A percentile compares a stretch with the other conserved stretches of the same genome.
Conservation (phyloP, 371 early-diverging fungal genomes). For the Agmasoma carcini region DNA sequence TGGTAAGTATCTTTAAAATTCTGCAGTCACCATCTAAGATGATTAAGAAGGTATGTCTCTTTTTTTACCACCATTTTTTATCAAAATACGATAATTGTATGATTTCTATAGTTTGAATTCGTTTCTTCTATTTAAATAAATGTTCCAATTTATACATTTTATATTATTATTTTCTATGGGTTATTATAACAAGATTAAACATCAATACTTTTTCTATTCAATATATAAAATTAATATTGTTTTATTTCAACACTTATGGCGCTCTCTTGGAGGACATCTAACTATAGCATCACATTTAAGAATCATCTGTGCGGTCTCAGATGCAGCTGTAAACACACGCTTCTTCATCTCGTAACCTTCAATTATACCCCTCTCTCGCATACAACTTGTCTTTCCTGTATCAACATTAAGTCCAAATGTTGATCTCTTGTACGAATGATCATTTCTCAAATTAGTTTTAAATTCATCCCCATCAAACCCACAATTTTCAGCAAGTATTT, state of each 20-base stretch:
- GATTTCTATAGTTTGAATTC: too few relatives aligned
- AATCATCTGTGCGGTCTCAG: slow-evolving; percentile 95
- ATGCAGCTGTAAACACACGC: slow-evolving; percentile 79
- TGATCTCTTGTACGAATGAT: slow-evolving; percentile 67
- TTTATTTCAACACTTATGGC: slow-evolving; percentile 47
- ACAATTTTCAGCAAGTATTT: slow-evolving; percentile 90
- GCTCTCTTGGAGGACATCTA: slow-evolving; percentile 70
- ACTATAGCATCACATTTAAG: slow-evolving; percentile 94
- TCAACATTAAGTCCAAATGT: slow-evolving; percentile 62
- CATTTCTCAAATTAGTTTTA: slow-evolving; percentile 71
- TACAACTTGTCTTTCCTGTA: slow-evolving; percentile 62
- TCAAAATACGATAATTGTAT: too few relatives aligned
- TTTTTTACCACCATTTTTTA: too few relatives aligned
- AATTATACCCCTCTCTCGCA: slow-evolving; percentile 72
- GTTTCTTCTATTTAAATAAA: too few relatives aligned
- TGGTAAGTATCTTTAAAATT: too few relatives aligned
- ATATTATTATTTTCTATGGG: too few relatives aligned
- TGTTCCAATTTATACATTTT: too few relatives aligned
- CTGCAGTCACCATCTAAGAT: too few relatives aligned
- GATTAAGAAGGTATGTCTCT: too few relatives aligned
- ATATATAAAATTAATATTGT: not conserved
- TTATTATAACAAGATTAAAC: not conserved
- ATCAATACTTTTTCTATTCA: not conserved
- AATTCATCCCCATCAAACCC: slow-evolving; percentile 85
- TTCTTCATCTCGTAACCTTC: slow-evolving; percentile 93